Evolutionary conservation across 768 basidiomycete genomes (phyloP).

Genomic region (Boletus sp.): DNA sequence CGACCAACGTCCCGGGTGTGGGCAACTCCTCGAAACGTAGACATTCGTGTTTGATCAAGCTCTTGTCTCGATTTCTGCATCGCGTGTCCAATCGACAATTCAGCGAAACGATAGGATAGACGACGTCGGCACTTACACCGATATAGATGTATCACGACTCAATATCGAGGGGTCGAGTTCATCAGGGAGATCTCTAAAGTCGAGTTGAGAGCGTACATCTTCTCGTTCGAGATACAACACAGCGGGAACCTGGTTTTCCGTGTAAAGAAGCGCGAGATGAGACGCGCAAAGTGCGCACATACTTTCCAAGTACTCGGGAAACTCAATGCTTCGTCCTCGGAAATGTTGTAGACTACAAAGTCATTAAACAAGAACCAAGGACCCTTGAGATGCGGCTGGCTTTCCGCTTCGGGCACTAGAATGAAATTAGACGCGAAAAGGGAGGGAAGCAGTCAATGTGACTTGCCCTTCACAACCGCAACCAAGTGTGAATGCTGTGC

Average conservation of each 20-base stretch:
- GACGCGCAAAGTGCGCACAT: constrained; percentile 10
- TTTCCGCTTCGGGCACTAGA: constrained; percentile 69
- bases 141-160: constrained; percentile 84
- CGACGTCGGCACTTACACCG: constrained; percentile 50
- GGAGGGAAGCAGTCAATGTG: background rate
- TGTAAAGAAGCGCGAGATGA: background rate
- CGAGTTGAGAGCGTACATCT: constrained; percentile 54
- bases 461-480: constrained; percentile 75
- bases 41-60: constrained; percentile 72
- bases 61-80: constrained; percentile 69
- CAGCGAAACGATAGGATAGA: background rate
- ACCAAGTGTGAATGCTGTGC: constrained; percentile 79
- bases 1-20: constrained; percentile 78
- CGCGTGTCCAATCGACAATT: background rate
- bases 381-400: constrained; percentile 36
- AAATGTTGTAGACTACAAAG: constrained; percentile 81
- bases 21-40: constrained; percentile 76
- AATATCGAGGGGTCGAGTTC: constrained; percentile 72
- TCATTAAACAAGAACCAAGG: constrained; percentile 98
- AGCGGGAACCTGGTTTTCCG: constrained; percentile 64
- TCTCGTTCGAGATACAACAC: constrained; percentile 86
- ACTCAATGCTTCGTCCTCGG: constrained; percentile 83
- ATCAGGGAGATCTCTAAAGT: constrained; percentile 62
- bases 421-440: background rate
- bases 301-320: constrained; percentile 95